A percentile compares a stretch with the other conserved stretches of the same genome.
Conservation (phyloP, 352 stramenopile genomes). For the Phytophthora quininea region DNA sequence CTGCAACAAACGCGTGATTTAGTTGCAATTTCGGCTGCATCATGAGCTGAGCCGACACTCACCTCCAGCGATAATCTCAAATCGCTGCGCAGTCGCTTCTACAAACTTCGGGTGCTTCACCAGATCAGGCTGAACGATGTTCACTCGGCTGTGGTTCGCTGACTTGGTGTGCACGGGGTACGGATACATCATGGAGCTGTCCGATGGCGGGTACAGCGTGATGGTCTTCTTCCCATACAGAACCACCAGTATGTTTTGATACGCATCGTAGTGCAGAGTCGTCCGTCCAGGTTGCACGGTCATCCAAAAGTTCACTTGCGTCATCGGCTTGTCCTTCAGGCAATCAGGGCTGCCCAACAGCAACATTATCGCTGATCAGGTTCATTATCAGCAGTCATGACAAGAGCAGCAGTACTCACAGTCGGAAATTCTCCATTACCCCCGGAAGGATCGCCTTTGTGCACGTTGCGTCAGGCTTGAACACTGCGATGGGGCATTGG, state of each 20-base stretch:
- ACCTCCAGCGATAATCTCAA: conserved; percentile 63
- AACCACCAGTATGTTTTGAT: conserved; percentile 79
- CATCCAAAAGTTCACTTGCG: conserved; percentile 90
- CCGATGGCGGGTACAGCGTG: conserved; percentile 70
- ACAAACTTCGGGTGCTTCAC: conserved; percentile 38
- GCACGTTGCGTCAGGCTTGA: conserved; percentile 54
- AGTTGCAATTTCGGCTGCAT: conserved; percentile 1
- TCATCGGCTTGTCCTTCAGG: conserved; percentile 47
- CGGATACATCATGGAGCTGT: conserved; percentile 57
- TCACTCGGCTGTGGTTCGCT: conserved; percentile 77
- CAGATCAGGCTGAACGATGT: conserved; percentile 49
- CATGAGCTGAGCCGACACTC: conserved; percentile 2
- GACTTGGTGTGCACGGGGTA: conserved; percentile 75
- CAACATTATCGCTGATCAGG: conserved; percentile 1
- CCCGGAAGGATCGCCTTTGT: conserved; percentile 43
- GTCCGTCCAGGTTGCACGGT: conserved; percentile 58
- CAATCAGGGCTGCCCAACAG: conserved; percentile 42
- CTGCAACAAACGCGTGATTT: conserved; percentile 29
- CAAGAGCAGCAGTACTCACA: conserved; percentile 47
- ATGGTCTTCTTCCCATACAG: conserved; percentile 74
- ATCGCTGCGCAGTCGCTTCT: conserved; percentile 28
- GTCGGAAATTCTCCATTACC: conserved; percentile 60
- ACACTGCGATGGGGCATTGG: conserved; percentile 76
- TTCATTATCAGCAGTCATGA: background rate
- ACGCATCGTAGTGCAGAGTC: conserved; percentile 84